phyloP scores from a whole-genome alignment of 805 yeast genomes.

The Pichia californica region DNA sequence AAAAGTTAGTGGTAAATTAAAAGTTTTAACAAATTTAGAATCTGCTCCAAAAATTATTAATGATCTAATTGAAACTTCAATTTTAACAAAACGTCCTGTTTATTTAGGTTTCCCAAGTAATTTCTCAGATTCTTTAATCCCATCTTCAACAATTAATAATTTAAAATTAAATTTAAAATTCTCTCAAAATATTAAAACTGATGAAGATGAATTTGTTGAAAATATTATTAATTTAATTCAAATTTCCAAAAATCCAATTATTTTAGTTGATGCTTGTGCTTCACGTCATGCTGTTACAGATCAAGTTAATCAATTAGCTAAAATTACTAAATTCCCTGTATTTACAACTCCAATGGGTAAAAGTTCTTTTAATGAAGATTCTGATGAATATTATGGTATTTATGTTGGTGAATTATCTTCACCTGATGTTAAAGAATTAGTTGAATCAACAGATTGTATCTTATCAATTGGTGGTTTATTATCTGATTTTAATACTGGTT shows the following conservation, averaged over 20 bases:
- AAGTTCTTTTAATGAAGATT: conserved; percentile 66
- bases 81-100: conserved; percentile 69
- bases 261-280: conserved; percentile 85
- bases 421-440: conserved; percentile 65
- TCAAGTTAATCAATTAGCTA: conserved; percentile 59
- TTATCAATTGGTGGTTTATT: conserved; percentile 76
- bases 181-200: conserved; percentile 51
- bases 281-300: conserved; percentile 62
- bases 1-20: conserved; percentile 61
- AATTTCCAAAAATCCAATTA: conserved; percentile 60
- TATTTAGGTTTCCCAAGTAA: conserved; percentile 81
- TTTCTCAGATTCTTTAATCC: conserved; percentile 60
- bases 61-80: conserved; percentile 66
- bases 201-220: conserved; percentile 58
- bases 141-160: conserved; percentile 41
- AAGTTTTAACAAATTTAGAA: conserved; percentile 54
- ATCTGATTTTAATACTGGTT: conserved; percentile 88
- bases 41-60: conserved; percentile 70
- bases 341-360: conserved; percentile 91
- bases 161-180: conserved; percentile 53
- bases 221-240: conserved; percentile 45
- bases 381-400: conserved; percentile 75
- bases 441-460: conserved; percentile 68
- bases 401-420: conserved; percentile 77
- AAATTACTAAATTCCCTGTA: conserved; percentile 69